Evolutionary conservation across 306 rosid species (phyloP), one percentile per base, ranked within the genome.

Genomic region (Prinsepia uniflora): DNA sequence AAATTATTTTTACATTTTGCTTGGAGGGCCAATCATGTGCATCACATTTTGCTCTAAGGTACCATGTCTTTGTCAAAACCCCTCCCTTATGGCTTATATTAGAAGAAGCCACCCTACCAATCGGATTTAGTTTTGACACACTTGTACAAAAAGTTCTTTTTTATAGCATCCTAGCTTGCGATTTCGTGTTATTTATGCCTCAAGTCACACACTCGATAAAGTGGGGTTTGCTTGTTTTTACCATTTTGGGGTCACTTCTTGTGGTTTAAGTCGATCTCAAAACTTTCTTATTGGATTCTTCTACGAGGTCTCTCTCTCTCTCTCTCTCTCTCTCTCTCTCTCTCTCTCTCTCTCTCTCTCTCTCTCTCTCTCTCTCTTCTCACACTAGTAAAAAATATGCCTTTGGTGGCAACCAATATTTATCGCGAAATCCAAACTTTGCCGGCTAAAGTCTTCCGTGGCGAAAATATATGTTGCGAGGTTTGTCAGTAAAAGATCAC

Each of bases 61-160:
- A 83, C 78, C 75, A 63, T 86, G 96, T 89, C 84, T 70, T 80
- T 89, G 74, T 89, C 92, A 84, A 74, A 59, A 58, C 66, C 64
- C 34, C 72, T 80, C 55, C 79, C 77, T 75, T 75, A 67, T 74
- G 71, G 66, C 96, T 91, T 85, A 65, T 74, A 75, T 63, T 55
- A 72, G 78, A 91, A 91, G 96, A 48, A 78, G 83, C 75, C 83
- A 71, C 81, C 75, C 72, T 72, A 90, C 96, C 96, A 88, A 83
- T 86, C 84, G 81, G 53, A 69, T 75, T 67, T 86, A 81, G 86
- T 72, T 82, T 82, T 8, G 10, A 52, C 77, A 86, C 89, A 81
- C 89, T 75, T 80, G 69, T 50, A 62, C 68, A 55, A 50, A 72
- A 75, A 70, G n/a, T 2, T 47, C 78, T 60, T 30, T 14, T 60